Evolutionary conservation across 768 basidiomycete species (phyloP).

Genomic region (Pholiota conissans): DNA sequence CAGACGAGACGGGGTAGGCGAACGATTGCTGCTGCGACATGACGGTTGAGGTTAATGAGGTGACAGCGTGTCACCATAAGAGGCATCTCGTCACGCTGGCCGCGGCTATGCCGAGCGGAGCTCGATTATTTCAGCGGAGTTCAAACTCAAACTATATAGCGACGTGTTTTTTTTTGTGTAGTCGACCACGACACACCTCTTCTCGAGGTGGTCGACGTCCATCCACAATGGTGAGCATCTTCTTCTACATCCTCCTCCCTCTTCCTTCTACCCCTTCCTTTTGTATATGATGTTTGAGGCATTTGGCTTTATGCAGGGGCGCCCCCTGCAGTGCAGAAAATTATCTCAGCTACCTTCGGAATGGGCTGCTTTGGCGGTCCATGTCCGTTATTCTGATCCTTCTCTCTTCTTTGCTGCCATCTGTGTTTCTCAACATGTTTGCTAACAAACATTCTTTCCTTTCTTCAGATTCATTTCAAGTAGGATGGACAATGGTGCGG

Average conservation of each 20-base stretch:
- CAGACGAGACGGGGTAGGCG: constrained; percentile 29
- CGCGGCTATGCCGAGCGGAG: constrained; percentile 21
- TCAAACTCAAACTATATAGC: constrained; percentile 21
- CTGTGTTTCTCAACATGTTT: not conserved
- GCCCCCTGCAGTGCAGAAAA: constrained; percentile 77
- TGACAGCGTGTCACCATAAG: not conserved
- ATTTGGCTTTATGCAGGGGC: constrained; percentile 85
- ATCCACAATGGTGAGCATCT: constrained; percentile 30
- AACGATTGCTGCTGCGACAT: constrained; percentile 30
- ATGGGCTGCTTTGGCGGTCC: constrained; percentile 44
- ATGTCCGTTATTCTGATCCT: constrained; percentile 43
- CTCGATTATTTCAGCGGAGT: constrained; percentile 25
- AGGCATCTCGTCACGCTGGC: too few relatives aligned
- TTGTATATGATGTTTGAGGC: constrained; percentile 81
- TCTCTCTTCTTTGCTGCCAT: not conserved
- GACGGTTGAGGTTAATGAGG: constrained; percentile 9
- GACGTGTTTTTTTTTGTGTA: constrained; percentile 4
- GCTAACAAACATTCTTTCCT: not conserved
- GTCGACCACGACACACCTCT: not conserved
- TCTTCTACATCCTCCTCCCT: constrained; percentile 6
- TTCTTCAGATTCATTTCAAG: too few relatives aligned
- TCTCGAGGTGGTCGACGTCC: constrained; percentile 7
- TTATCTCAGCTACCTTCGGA: constrained; percentile 92
- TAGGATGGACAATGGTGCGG: too few relatives aligned
- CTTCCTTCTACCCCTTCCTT: not conserved